Conservation (phyloP, 208 protist species). For the Trypanosoma lewisi region DNA sequence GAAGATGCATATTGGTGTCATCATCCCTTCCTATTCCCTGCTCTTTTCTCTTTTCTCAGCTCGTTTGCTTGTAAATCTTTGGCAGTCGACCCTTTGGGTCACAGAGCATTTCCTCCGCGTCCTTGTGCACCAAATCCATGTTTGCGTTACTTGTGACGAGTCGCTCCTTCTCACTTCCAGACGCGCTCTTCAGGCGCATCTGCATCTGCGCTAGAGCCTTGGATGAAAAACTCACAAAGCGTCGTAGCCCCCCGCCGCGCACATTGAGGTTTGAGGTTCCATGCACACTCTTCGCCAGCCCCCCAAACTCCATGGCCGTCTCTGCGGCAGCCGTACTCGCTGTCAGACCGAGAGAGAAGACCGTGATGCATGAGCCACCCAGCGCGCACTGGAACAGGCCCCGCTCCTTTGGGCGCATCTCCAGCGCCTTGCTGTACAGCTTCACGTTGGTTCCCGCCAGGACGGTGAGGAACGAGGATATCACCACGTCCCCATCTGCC, state of each 20-base stretch:
- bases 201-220: conserved; percentile 36
- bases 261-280: conserved; percentile 33
- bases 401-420: conserved; percentile 23
- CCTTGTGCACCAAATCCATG: conserved; percentile 44
- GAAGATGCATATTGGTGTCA: too few relatives aligned
- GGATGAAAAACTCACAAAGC: conserved; percentile 45
- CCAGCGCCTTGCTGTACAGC: conserved; percentile 29
- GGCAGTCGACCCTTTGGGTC: conserved; percentile 35
- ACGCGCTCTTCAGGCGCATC: conserved; percentile 18
- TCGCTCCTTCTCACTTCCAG: conserved; percentile 26
- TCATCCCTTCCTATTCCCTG: neutral
- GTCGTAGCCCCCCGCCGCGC: conserved; percentile 38
- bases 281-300: conserved; percentile 26
- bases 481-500: conserved; percentile 40
- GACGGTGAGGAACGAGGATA: conserved; percentile 41
- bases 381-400: conserved; percentile 47
- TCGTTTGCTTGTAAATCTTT: conserved; percentile 39
- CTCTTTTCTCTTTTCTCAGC: neutral
- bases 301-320: conserved; percentile 21
- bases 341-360: conserved; percentile 41
- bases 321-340: conserved; percentile 22
- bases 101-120: conserved; percentile 41
- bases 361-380: conserved; percentile 49
- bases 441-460: conserved; percentile 30
- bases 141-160: conserved; percentile 22